A percentile compares a stretch with the other conserved stretches of the same genome.
Evolutionary conservation across 352 stramenopile species (phyloP).

Genomic region (Pythium utonaiense): DNA sequence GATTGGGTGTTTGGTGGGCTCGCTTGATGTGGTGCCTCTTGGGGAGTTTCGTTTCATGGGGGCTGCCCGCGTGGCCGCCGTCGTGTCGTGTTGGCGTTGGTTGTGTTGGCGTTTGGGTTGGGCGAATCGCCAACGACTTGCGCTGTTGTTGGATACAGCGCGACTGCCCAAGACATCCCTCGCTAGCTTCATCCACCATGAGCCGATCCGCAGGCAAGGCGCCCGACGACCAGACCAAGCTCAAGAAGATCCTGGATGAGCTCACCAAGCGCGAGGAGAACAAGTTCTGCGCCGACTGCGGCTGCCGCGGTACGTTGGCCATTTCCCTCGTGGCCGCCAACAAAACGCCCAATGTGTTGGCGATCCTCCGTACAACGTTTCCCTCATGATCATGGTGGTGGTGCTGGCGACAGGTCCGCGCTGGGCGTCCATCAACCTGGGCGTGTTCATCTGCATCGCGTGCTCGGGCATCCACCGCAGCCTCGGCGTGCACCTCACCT

Average conservation of each 20-base stretch:
- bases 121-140: background rate
- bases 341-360: background rate
- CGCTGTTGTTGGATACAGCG: background rate
- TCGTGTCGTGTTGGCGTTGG: slow-evolving; percentile 4
- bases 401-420: slow-evolving; percentile 50
- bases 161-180: background rate
- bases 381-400: background rate
- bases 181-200: slow-evolving; percentile 28
- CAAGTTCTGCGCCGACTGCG: slow-evolving; percentile 89
- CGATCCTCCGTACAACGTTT: no score
- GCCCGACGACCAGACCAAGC: slow-evolving; percentile 80
- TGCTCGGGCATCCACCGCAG: slow-evolving; percentile 93
- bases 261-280: slow-evolving; percentile 90
- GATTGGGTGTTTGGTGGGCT: slow-evolving; percentile 20
- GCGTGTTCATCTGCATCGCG: slow-evolving; percentile 94
- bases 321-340: background rate
- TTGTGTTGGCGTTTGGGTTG: background rate
- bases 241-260: slow-evolving; percentile 86
- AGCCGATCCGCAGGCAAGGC: slow-evolving; percentile 40
- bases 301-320: slow-evolving; percentile 52
- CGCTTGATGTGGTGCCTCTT: slow-evolving; percentile 8
- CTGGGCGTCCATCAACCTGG: slow-evolving; percentile 93
- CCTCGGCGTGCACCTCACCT: slow-evolving; percentile 91
- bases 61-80: slow-evolving; percentile 18
- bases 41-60: slow-evolving; percentile 21